A percentile compares a stretch with the other conserved stretches of the same genome.
phyloP scores from a whole-genome alignment of 176 grass and related monocot species.

The Oryza rufipogon region DNA sequence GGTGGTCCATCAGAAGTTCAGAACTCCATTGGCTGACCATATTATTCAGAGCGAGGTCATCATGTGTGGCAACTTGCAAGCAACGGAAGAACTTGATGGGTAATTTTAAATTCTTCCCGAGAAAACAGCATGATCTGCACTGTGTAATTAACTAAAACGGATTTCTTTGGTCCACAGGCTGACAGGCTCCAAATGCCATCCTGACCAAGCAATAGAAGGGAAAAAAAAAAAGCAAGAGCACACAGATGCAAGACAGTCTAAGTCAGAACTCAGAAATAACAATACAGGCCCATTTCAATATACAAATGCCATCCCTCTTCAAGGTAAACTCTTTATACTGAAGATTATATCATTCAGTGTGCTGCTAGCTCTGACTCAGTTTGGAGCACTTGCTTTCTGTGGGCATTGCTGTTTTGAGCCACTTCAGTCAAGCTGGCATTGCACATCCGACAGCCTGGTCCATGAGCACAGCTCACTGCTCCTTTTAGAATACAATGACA shows the following conservation, averaged over 20 bases:
- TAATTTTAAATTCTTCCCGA: background rate
- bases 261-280: background rate
- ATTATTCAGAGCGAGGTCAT: background rate
- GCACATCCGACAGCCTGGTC: constrained; percentile 35
- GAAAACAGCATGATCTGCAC: background rate
- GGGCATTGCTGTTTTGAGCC: constrained; percentile 22
- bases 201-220: background rate
- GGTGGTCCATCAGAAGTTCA: no score
- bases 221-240: background rate
- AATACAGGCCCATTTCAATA: background rate
- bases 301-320: background rate
- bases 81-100: background rate
- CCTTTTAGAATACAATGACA: constrained; percentile 17
- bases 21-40: background rate
- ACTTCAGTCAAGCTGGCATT: constrained; percentile 38
- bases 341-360: background rate
- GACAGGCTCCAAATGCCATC: background rate
- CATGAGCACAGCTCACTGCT: constrained; percentile 35
- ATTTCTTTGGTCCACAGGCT: background rate
- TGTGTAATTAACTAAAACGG: background rate
- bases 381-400: constrained; percentile 1
- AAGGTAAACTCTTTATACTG: background rate
- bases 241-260: background rate
- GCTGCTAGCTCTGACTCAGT: background rate
- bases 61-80: background rate